A percentile compares a stretch with the other conserved stretches of the same genome.
phyloP scores from a whole-genome alignment of 805 yeast species.

The Myxozyma geophila region DNA sequence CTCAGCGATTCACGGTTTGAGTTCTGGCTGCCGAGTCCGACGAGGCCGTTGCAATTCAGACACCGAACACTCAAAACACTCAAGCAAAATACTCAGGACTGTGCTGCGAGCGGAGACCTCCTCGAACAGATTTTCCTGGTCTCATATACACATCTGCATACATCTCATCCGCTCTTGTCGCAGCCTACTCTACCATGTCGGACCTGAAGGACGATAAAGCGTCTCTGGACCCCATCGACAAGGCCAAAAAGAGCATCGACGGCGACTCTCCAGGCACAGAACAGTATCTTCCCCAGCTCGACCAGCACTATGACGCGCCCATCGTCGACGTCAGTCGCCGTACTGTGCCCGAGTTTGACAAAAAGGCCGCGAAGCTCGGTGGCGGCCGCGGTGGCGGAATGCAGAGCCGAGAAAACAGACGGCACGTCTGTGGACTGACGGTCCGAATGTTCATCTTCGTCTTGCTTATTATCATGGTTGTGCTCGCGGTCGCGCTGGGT shows the following conservation, averaged over 20 bases:
- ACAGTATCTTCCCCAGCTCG: conserved; percentile 3
- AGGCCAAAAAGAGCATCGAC: background rate
- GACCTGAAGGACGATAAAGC: too few relatives aligned
- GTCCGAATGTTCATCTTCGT: background rate
- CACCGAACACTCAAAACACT: too few relatives aligned
- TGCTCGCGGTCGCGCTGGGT: conserved; percentile 6
- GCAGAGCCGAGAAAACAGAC: background rate
- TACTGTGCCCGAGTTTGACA: background rate
- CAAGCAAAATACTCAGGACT: too few relatives aligned
- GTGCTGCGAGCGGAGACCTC: too few relatives aligned
- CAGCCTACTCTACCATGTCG: too few relatives aligned
- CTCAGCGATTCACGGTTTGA: too few relatives aligned
- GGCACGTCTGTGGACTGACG: background rate
- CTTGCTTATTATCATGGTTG: background rate
- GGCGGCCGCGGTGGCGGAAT: background rate
- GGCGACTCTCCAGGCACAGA: background rate
- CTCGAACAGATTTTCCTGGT: too few relatives aligned
- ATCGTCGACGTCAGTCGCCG: background rate
- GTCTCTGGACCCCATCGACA: background rate
- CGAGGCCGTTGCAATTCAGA: too few relatives aligned
- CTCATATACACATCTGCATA: too few relatives aligned
- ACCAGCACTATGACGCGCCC: background rate
- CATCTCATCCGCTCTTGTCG: too few relatives aligned
- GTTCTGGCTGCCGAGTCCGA: too few relatives aligned
- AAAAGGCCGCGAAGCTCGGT: background rate